Evolutionary conservation across 1,284 basidiomycete genomes (phyloP).

Genomic region (Rhodofomes roseus): DNA sequence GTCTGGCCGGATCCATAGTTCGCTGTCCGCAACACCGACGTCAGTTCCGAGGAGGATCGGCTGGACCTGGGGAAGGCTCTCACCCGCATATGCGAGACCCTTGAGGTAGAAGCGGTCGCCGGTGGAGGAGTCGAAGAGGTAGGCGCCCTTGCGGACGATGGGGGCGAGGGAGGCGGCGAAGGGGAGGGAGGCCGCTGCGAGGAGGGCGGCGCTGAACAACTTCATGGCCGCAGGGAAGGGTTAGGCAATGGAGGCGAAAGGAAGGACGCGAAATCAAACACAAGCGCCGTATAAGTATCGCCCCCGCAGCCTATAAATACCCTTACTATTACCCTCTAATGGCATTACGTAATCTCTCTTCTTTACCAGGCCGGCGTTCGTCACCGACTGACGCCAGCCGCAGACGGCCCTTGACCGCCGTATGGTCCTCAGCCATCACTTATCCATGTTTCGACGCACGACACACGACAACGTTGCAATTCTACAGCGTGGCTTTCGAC

Average conservation of each 20-base stretch:
- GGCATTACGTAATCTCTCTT: neutral
- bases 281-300: slow-evolving; percentile 1
- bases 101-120: slow-evolving; percentile 10
- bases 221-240: slow-evolving; percentile 1
- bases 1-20: slow-evolving; percentile 7
- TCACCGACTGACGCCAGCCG: neutral
- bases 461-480: neutral
- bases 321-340: neutral
- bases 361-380: neutral
- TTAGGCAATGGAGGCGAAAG: neutral
- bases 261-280: neutral
- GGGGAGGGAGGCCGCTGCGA: neutral
- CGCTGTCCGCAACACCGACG: neutral
- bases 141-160: slow-evolving; percentile 6
- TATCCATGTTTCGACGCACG: neutral
- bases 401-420: neutral
- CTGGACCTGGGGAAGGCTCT: neutral
- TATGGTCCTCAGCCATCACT: neutral
- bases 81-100: slow-evolving; percentile 7
- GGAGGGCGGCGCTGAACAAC: slow-evolving; percentile 4
- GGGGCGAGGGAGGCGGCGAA: slow-evolving; percentile 4
- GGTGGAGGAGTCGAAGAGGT: slow-evolving; percentile 5
- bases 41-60: neutral
- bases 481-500: neutral
- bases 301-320: neutral